These are phyloP conservation scores for Colletotrichum noveboracense DNA, from an alignment of 2,329 filamentous ascomycete genomes.

Conservation along the genomic window DNA sequence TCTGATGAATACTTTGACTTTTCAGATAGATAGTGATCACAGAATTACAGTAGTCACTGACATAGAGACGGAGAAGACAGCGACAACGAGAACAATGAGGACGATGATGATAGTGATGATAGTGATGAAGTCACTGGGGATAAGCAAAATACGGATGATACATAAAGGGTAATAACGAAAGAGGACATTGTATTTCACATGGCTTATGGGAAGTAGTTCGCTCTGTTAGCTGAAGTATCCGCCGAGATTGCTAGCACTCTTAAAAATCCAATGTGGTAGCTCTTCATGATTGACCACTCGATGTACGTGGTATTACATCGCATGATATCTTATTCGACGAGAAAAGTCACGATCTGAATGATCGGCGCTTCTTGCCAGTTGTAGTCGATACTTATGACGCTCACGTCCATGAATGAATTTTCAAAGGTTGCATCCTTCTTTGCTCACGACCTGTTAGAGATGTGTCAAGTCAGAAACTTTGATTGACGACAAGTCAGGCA, in stretches of 20 bases:
- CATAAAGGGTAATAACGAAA: no score
- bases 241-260: neutral
- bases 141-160: neutral
- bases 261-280: neutral
- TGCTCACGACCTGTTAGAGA: no score
- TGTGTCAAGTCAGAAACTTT: neutral
- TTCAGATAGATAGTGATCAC: neutral
- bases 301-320: neutral
- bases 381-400: neutral
- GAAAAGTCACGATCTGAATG: neutral
- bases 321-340: neutral
- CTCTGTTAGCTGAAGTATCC: neutral
- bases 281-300: neutral
- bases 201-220: no score
- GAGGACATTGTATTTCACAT: neutral
- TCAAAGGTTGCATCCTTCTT: neutral
- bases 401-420: neutral
- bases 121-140: neutral
- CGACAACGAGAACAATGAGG: no score
- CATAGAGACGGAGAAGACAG: neutral
- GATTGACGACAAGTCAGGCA: neutral
- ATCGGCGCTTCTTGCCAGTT: neutral
- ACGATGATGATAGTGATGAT: neutral
- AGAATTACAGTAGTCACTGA: neutral
- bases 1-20: neutral